Base-by-base conservation (phyloP, 345 rosid species). In the Garcia nutans region DNA sequence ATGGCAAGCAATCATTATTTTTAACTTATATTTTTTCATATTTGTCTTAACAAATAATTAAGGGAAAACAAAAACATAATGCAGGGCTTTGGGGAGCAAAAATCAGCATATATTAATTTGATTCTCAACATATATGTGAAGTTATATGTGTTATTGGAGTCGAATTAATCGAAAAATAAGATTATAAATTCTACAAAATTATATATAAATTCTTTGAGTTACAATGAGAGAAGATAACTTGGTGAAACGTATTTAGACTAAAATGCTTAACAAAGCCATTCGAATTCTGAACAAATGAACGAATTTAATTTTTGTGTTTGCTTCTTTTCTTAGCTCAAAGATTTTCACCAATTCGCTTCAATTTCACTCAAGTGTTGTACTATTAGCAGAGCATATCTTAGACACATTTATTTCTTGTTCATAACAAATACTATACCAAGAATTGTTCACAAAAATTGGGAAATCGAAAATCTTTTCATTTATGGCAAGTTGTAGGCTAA, bases 381-480 rank as follows among this genome's bases (percentile, higher is more conserved):
- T 1, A 17, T 60, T 42, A 26, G 47, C 12, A 28, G 15, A 26
- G 15, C 71, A 74, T 10, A 64, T 63, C 67, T 74, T 56, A 54
- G 71, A 54, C 71, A 74, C 23, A 8, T 22, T 3, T 13, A 41
- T 74, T 55, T 65, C 77, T 74, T 41, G 60, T 50, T 72, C 26
- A 61, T 33, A 60, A 7, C 42, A 72, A 28, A 55, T 28, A 19
- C 73, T 33, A 54, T 22, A 12, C 50, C 22, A 56, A 56, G 45
- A 67, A 17, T 20, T 16, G n/a, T 47, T 47, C 15, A 47, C 50
- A 47, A 11, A 47, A 11, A 47, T 47, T 47, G 50, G 13, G 12
- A 54, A 54, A 16, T 54, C 57, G 49, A 45, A 54, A 52, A 16
- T 13, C 57, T 54, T 2, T 37, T 33, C 68, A 28, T 64, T 24